A percentile compares a stretch with the other conserved stretches of the same genome.
phyloP scores from a whole-genome alignment of 495 filamentous ascomycete species.

The Trypethelium eluteriae region DNA sequence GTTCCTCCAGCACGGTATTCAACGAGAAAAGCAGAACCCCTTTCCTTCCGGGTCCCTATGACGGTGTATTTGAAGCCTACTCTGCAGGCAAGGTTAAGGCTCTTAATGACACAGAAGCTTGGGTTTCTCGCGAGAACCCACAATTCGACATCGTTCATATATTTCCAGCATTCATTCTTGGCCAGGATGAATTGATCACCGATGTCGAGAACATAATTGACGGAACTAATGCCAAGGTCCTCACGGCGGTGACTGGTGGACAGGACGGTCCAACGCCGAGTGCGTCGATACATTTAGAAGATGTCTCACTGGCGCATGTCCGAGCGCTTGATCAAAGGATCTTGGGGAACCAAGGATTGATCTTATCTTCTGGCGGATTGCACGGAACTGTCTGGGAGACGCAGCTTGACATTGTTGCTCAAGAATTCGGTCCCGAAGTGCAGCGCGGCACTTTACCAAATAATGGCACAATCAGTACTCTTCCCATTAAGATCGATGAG shows the following conservation, averaged over 20 bases:
- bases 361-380: constrained; percentile 1
- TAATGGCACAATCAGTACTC: constrained; percentile 11
- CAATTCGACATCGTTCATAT: constrained; percentile 43
- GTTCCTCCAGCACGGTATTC: not conserved
- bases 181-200: constrained; percentile 39
- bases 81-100: constrained; percentile 32
- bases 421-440: constrained; percentile 15
- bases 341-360: constrained; percentile 19
- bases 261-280: not conserved
- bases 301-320: constrained; percentile 21
- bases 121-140: constrained; percentile 37
- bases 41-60: constrained; percentile 12
- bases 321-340: constrained; percentile 19
- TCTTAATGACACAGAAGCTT: constrained; percentile 38
- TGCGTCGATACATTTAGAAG: constrained; percentile 17
- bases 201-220: constrained; percentile 26
- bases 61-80: constrained; percentile 32
- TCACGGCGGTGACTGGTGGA: not conserved
- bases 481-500: constrained; percentile 8
- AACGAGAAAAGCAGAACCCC: not conserved
- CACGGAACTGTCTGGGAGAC: constrained; percentile 15
- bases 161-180: constrained; percentile 41
- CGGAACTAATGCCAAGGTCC: constrained; percentile 17
- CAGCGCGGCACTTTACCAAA: constrained; percentile 13
- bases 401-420: constrained; percentile 13